Conservation (phyloP, 257 asterid genomes). For the Ajuga chamaepitys region DNA sequence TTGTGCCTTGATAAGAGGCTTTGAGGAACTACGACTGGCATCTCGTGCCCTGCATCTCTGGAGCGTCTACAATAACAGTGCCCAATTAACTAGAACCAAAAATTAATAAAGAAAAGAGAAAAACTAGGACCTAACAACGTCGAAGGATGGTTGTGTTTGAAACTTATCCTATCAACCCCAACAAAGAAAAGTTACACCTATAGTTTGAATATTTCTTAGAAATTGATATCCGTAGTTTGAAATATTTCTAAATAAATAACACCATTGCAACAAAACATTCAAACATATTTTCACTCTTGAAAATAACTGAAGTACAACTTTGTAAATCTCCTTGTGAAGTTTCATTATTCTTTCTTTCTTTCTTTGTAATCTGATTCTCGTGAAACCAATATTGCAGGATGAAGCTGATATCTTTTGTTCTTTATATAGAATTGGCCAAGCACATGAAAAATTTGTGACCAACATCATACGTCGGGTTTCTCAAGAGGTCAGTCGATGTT, state of each 20-base stretch:
- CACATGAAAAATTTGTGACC: slow-evolving; percentile 55
- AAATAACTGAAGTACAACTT: background rate
- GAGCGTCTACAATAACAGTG: too few species aligned
- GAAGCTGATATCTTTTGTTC: slow-evolving; percentile 61
- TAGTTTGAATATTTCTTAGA: too few species aligned
- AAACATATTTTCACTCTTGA: background rate
- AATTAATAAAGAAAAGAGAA: too few species aligned
- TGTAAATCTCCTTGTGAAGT: background rate
- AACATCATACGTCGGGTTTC: slow-evolving; percentile 43
- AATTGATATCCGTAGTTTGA: background rate
- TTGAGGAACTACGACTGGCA: too few species aligned
- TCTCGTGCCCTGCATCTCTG: too few species aligned
- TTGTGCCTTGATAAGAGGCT: too few species aligned
- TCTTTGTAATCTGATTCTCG: background rate
- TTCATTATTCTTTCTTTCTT: background rate
- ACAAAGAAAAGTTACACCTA: too few species aligned
- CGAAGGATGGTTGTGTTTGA: too few species aligned
- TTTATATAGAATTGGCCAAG: slow-evolving; percentile 54
- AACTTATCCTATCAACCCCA: too few species aligned
- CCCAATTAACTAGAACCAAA: too few species aligned
- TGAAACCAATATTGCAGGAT: slow-evolving; percentile 47
- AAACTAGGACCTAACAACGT: too few species aligned
- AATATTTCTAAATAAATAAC: background rate
- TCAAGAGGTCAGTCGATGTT: slow-evolving; percentile 48
- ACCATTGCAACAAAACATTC: background rate